Percentiles rank a stretch among this genome's conserved stretches.
Evolutionary conservation across 345 rosid species (phyloP).

Genomic region (Aegle marmelos): DNA sequence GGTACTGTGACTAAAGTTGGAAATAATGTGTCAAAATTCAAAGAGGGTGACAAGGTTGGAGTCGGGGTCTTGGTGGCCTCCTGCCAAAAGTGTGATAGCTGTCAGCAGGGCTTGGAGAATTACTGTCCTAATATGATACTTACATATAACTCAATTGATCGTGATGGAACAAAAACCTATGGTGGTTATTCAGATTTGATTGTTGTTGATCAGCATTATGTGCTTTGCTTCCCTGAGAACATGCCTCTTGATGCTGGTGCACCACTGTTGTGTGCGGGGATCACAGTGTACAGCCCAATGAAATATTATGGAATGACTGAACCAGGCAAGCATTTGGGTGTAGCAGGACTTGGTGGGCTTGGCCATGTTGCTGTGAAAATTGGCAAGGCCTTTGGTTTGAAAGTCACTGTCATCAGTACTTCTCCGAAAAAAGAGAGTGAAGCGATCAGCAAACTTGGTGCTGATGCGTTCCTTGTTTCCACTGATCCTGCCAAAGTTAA

Average conservation of each 20-base stretch:
- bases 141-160: conserved; percentile 48
- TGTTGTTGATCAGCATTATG: conserved; percentile 71
- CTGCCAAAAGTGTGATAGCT: conserved; percentile 66
- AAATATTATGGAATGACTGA: conserved; percentile 82
- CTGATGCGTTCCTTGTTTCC: conserved; percentile 61
- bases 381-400: conserved; percentile 82
- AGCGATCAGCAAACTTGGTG: conserved; percentile 50
- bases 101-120: conserved; percentile 72
- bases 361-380: conserved; percentile 91
- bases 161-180: conserved; percentile 58
- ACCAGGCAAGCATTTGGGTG: conserved; percentile 83
- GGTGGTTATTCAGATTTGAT: conserved; percentile 80
- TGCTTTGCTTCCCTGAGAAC: conserved; percentile 59
- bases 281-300: conserved; percentile 89
- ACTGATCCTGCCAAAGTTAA: conserved; percentile 56
- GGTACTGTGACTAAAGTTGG: conserved; percentile 68
- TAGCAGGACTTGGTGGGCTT: conserved; percentile 88
- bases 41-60: conserved; percentile 66
- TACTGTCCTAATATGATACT: conserved; percentile 55
- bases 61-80: conserved; percentile 76
- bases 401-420: conserved; percentile 79
- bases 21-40: conserved; percentile 60
- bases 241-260: conserved; percentile 69
- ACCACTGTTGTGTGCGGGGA: conserved; percentile 82
- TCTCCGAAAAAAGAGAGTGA: conserved; percentile 55